These are phyloP conservation scores for Tylopilus subfusipes DNA, from an alignment of 768 basidiomycete species.

Conservation along the genomic window DNA sequence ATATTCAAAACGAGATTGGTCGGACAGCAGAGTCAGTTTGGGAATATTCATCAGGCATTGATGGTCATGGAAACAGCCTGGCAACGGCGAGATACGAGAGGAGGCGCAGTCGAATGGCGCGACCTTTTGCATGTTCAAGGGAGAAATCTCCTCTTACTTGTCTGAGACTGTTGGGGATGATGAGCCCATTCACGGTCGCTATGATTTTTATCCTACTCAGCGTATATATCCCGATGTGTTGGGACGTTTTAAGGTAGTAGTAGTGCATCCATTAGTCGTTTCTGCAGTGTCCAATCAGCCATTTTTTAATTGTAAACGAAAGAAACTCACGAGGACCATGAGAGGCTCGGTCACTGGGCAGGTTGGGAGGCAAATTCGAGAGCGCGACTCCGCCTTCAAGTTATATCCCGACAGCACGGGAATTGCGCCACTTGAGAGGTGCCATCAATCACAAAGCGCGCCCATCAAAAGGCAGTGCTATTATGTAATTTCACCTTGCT, in stretches of 20 bases:
- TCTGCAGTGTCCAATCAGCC: conserved; percentile 12
- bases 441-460: conserved; percentile 16
- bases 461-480: conserved; percentile 10
- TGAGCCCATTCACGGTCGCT: not conserved
- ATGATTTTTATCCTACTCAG: conserved; percentile 19
- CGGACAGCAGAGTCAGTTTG: conserved; percentile 52
- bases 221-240: conserved; percentile 7
- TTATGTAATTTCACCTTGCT: conserved; percentile 14
- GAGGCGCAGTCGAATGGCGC: conserved; percentile 56
- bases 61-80: conserved; percentile 66
- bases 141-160: conserved; percentile 27
- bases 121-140: conserved; percentile 42
- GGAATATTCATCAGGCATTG: conserved; percentile 55
- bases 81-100: conserved; percentile 59
- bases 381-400: not conserved
- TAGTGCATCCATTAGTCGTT: conserved; percentile 14
- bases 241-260: conserved; percentile 16
- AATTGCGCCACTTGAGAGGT: conserved; percentile 28
- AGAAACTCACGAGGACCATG: conserved; percentile 3
- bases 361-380: not conserved
- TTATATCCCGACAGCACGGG: conserved; percentile 33
- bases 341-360: not conserved
- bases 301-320: not conserved
- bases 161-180: conserved; percentile 18
- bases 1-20: conserved; percentile 57